Evolutionary conservation across 2,329 filamentous ascomycete genomes (phyloP).

Genomic region (Dactylellina drechsleri): DNA sequence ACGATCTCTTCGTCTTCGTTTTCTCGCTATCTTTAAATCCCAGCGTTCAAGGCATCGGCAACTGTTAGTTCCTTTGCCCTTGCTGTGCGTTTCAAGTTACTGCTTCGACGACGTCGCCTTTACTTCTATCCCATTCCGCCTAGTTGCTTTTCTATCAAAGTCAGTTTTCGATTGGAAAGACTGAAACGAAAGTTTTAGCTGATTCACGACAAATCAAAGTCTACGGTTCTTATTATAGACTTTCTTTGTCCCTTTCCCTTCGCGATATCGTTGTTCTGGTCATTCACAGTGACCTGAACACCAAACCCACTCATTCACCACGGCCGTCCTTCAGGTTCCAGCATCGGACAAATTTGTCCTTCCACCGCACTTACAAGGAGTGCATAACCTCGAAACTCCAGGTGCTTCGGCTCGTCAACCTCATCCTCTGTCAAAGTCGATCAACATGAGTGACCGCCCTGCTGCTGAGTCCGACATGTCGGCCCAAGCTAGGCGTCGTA

Average conservation of each 20-base stretch:
- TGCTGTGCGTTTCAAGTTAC: constrained; percentile 30
- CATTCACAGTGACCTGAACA: constrained; percentile 49
- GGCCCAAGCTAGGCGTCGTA: constrained; percentile 82
- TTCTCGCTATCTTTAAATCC: constrained; percentile 45
- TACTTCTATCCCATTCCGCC: background rate
- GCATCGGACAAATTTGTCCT: constrained; percentile 81
- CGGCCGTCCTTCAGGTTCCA: constrained; percentile 60
- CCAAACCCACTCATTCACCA: constrained; percentile 53
- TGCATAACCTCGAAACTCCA: constrained; percentile 80
- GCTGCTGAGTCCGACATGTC: constrained; percentile 81
- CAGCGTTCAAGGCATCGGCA: constrained; percentile 25
- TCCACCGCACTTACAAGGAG: constrained; percentile 83
- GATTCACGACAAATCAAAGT: constrained; percentile 37
- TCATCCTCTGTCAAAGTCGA: constrained; percentile 80
- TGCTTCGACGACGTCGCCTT: constrained; percentile 14
- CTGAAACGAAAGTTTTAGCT: constrained; percentile 1
- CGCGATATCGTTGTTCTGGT: constrained; percentile 59
- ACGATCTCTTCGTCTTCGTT: constrained; percentile 48
- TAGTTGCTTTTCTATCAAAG: constrained; percentile 3
- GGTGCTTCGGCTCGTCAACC: constrained; percentile 70
- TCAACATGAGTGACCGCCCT: constrained; percentile 68
- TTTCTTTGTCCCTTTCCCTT: constrained; percentile 54
- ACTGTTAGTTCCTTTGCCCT: constrained; percentile 15
- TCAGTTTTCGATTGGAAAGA: constrained; percentile 30
- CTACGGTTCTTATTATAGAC: constrained; percentile 45